Conservation (phyloP, 2,329 filamentous ascomycete genomes). For the Cercospora brassicicola region DNA sequence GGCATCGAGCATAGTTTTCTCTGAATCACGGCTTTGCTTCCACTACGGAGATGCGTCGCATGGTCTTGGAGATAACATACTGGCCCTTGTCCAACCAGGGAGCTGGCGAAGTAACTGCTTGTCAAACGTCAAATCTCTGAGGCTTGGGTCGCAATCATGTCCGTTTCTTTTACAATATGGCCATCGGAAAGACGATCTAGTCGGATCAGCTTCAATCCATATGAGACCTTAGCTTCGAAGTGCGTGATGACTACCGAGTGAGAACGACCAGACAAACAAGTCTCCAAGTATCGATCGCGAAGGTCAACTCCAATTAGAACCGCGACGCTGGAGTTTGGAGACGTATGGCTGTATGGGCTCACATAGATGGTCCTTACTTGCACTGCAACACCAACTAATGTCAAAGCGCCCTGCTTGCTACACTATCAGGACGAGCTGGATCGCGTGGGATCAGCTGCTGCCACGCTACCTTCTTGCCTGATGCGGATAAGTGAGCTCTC, state of each 20-base stretch:
- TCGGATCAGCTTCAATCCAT: background rate
- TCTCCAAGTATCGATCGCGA: background rate
- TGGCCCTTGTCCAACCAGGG: background rate
- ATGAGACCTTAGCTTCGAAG: background rate
- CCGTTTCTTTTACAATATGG: no score
- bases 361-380: background rate
- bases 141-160: background rate
- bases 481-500: background rate
- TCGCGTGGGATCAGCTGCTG: background rate
- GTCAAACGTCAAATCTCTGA: background rate
- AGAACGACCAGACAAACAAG: background rate
- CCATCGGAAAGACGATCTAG: background rate
- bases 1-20: background rate
- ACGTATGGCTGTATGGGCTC: background rate
- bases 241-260: background rate
- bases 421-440: background rate
- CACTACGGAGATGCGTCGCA: background rate
- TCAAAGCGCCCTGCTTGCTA: background rate
- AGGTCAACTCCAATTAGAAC: background rate
- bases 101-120: background rate
- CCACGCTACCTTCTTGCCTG: background rate
- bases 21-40: background rate
- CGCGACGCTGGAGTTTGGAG: background rate
- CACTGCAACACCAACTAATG: background rate
- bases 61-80: background rate